Evolutionary conservation across 2,329 filamentous ascomycete species (phyloP).

Genomic region (Aspergillus proliferans): DNA sequence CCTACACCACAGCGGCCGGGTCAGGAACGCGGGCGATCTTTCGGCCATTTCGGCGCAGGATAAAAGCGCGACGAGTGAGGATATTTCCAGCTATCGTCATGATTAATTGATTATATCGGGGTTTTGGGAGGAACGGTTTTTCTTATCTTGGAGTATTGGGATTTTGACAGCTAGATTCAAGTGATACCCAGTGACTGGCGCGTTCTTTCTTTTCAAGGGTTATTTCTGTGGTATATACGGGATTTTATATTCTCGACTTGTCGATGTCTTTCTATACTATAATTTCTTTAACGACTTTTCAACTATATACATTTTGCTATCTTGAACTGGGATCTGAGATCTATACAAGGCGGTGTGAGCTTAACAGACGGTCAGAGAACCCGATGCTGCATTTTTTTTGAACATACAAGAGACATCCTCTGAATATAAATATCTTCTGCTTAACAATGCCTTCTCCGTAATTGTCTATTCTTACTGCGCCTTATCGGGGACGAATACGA

Average conservation of each 20-base stretch:
- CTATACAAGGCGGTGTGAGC: background rate
- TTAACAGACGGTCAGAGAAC: background rate
- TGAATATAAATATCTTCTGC: no score
- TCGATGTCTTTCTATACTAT: background rate
- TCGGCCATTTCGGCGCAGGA: background rate
- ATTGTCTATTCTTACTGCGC: no score
- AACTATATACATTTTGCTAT: background rate
- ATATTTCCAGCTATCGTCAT: background rate
- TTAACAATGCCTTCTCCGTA: no score
- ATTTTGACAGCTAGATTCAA: background rate
- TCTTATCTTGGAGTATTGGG: background rate
- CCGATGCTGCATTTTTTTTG: background rate
- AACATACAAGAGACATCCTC: no score
- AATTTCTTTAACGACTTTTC: background rate
- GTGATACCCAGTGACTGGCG: background rate
- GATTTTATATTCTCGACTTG: no score
- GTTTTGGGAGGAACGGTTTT: background rate
- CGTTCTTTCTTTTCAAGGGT: background rate
- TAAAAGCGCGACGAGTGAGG: background rate
- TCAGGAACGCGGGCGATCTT: background rate
- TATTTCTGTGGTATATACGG: background rate
- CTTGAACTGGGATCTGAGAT: background rate
- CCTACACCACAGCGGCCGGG: background rate
- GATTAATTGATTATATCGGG: background rate
- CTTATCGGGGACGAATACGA: no score